Percentiles rank a stretch among this genome's conserved stretches.
phyloP scores from a whole-genome alignment of 352 stramenopile genomes.

The Phytophthora colocasiae region DNA sequence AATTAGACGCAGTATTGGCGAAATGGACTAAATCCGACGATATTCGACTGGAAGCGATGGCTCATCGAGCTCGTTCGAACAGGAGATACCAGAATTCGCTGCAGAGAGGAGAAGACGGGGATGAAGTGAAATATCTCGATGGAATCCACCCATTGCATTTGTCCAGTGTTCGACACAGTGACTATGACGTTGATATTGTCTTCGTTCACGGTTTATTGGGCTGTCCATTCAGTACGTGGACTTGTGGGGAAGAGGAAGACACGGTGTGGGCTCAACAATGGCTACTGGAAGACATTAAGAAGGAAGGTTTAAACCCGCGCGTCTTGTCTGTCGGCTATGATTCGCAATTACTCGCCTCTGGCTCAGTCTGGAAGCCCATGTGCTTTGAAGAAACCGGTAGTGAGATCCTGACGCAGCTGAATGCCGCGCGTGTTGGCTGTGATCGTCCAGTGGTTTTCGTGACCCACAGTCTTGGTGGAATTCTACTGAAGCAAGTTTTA shows the following conservation, averaged over 20 bases:
- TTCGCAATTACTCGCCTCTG: slow-evolving; percentile 77
- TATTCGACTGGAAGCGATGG: slow-evolving; percentile 55
- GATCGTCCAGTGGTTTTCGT: slow-evolving; percentile 84
- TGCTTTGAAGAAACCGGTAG: slow-evolving; percentile 73
- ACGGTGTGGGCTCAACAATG: slow-evolving; percentile 74
- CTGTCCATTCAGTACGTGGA: slow-evolving; percentile 84
- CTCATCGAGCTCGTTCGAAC: slow-evolving; percentile 66
- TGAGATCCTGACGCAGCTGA: slow-evolving; percentile 68
- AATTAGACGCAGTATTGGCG: slow-evolving; percentile 50
- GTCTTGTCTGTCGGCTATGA: slow-evolving; percentile 87
- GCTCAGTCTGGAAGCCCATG: slow-evolving; percentile 78
- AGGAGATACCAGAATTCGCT: slow-evolving; percentile 53
- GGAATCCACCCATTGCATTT: slow-evolving; percentile 77
- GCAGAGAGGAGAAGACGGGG: slow-evolving; percentile 5
- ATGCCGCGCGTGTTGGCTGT: slow-evolving; percentile 66
- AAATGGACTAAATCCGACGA: slow-evolving; percentile 56
- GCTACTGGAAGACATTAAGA: slow-evolving; percentile 70
- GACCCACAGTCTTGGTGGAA: slow-evolving; percentile 85
- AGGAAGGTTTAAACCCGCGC: slow-evolving; percentile 61
- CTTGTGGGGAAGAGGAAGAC: slow-evolving; percentile 66
- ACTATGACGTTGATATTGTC: slow-evolving; percentile 82
- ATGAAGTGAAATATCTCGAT: slow-evolving; percentile 68
- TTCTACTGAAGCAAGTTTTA: slow-evolving; percentile 86
- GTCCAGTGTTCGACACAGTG: slow-evolving; percentile 32
- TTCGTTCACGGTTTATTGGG: slow-evolving; percentile 86